A percentile compares a stretch with the other conserved stretches of the same genome.
phyloP scores from a whole-genome alignment of 176 grass and related monocot genomes.

The Bolboschoenus planiculmis region DNA sequence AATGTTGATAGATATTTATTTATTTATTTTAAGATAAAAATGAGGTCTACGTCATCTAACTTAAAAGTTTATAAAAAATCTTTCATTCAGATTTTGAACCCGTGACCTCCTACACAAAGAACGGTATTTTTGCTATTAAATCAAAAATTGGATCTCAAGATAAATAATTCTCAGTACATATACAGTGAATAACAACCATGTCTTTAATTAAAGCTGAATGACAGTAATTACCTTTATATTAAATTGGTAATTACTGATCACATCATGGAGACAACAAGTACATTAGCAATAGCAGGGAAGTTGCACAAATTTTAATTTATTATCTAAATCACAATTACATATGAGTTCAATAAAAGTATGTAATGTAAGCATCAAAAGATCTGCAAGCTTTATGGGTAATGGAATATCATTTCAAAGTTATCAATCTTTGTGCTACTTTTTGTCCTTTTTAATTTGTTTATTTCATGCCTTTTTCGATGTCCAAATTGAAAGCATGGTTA shows the following conservation, averaged over 20 bases:
- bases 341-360: slow-evolving; percentile 9
- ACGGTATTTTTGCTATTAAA: no score
- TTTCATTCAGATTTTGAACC: no score
- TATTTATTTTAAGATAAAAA: no score
- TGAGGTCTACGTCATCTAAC: no score
- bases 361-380: slow-evolving; percentile 3
- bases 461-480: not conserved
- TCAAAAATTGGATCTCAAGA: no score
- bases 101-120: no score
- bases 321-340: slow-evolving; percentile 4
- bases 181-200: not conserved
- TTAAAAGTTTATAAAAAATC: no score
- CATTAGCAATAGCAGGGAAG: slow-evolving; percentile 10
- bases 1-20: no score
- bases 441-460: slow-evolving; percentile 14
- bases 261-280: not conserved
- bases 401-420: slow-evolving; percentile 23
- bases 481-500: not conserved
- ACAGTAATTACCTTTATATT: not conserved
- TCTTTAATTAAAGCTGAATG: not conserved
- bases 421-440: slow-evolving; percentile 24
- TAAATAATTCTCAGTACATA: not conserved
- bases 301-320: slow-evolving; percentile 18
- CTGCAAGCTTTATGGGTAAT: slow-evolving; percentile 19
- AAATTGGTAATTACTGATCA: not conserved